Percentiles rank a stretch among this genome's conserved stretches.
These are phyloP conservation scores for Pascua sp. DNA, from an alignment of 1,284 basidiomycete species.

Conservation along the genomic window DNA sequence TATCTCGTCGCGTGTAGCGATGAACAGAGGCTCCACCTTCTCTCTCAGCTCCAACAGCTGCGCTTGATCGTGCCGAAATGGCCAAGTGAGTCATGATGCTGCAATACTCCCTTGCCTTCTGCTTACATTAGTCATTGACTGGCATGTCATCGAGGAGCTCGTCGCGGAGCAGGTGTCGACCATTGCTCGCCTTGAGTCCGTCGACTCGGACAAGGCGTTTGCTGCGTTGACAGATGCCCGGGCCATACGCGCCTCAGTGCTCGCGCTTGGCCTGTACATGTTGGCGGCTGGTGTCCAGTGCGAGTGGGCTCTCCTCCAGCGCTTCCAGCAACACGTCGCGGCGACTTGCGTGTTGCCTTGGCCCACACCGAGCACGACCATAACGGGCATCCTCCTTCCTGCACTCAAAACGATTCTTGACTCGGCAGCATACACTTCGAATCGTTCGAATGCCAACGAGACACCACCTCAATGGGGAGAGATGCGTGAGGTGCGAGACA, in stretches of 20 bases:
- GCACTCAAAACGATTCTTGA: conserved; percentile 33
- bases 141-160: conserved; percentile 33
- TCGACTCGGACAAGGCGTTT: conserved; percentile 15
- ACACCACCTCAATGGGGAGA: no score
- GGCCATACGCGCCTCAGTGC: conserved; percentile 24
- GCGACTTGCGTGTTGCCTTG: conserved; percentile 30
- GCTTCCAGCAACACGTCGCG: conserved; percentile 41
- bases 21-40: conserved; percentile 27
- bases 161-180: conserved; percentile 28
- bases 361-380: conserved; percentile 13
- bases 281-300: conserved; percentile 31
- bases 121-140: conserved; percentile 32
- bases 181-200: conserved; percentile 20
- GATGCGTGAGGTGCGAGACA: no score
- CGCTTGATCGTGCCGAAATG: conserved; percentile 25
- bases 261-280: conserved; percentile 38
- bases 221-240: conserved; percentile 31
- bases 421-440: conserved; percentile 16
- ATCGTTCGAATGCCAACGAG: no score
- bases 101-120: neutral
- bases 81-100: conserved; percentile 27
- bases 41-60: conserved; percentile 25
- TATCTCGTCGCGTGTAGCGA: conserved; percentile 35
- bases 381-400: conserved; percentile 32
- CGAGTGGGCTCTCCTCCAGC: conserved; percentile 28